Evolutionary conservation across 2,329 filamentous ascomycete species (phyloP).

Genomic region (Neonectria neomacrospora): DNA sequence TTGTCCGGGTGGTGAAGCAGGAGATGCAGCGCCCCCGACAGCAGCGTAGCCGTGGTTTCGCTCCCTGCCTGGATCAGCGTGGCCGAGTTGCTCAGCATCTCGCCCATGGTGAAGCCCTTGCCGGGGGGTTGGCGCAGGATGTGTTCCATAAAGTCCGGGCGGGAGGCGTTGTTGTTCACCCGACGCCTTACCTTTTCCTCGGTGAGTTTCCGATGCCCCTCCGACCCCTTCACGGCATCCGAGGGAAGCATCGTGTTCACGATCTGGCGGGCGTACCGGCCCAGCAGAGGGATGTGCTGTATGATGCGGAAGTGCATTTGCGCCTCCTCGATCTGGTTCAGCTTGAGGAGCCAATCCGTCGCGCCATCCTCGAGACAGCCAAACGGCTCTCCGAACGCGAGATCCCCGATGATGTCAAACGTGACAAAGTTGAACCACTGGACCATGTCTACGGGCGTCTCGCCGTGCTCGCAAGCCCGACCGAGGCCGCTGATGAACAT

Average conservation of each 20-base stretch:
- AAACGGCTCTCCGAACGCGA: constrained; percentile 27
- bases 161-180: constrained; percentile 26
- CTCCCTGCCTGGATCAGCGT: constrained; percentile 26
- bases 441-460: constrained; percentile 20
- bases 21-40: constrained; percentile 25
- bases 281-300: constrained; percentile 26
- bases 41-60: constrained; percentile 28
- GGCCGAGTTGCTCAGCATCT: constrained; percentile 28
- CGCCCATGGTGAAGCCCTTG: constrained; percentile 23
- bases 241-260: constrained; percentile 28
- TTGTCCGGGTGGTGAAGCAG: constrained; percentile 13
- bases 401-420: constrained; percentile 24
- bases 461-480: constrained; percentile 19
- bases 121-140: constrained; percentile 21
- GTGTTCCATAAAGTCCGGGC: constrained; percentile 26
- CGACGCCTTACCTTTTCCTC: constrained; percentile 25
- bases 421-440: constrained; percentile 28
- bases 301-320: constrained; percentile 31
- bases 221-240: constrained; percentile 23
- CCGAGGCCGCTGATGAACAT: constrained; percentile 10
- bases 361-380: constrained; percentile 23
- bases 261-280: constrained; percentile 28
- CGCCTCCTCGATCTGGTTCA: constrained; percentile 30
- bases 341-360: constrained; percentile 27
- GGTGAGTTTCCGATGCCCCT: constrained; percentile 28